Conservation (phyloP, 1,284 basidiomycete species). For the Coriolopsis trogii region DNA sequence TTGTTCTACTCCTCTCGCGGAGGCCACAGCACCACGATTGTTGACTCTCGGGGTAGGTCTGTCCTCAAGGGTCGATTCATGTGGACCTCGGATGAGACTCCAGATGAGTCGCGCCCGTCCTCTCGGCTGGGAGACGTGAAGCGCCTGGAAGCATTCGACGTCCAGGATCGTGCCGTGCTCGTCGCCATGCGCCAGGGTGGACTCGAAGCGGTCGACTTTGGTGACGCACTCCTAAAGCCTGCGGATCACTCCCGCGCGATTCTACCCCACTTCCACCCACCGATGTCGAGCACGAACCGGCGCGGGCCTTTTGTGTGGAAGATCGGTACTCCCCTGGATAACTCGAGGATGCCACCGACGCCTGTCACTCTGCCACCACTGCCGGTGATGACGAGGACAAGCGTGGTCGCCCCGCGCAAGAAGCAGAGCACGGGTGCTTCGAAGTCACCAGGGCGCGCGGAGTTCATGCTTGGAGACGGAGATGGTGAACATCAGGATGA, state of each 20-base stretch:
- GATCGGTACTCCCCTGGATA: conserved; percentile 67
- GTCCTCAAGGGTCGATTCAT: conserved; percentile 78
- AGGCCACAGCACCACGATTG: conserved; percentile 81
- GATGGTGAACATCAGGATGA: conserved; percentile 66
- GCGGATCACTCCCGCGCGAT: conserved; percentile 73
- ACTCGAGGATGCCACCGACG: conserved; percentile 37
- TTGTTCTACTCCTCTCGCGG: conserved; percentile 86
- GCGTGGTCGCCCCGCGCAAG: conserved; percentile 41
- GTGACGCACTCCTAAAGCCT: conserved; percentile 74
- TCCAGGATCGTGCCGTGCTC: conserved; percentile 70
- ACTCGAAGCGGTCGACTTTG: conserved; percentile 74
- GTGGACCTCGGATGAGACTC: conserved; percentile 71
- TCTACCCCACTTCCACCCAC: conserved; percentile 67
- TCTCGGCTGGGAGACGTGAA: conserved; percentile 76
- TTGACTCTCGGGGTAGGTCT: conserved; percentile 79
- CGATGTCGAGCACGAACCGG: conserved; percentile 61
- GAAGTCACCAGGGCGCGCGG: conserved; percentile 52
- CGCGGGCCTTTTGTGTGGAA: conserved; percentile 77
- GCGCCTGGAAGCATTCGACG: conserved; percentile 76
- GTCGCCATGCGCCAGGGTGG: conserved; percentile 84
- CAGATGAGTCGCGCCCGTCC: conserved; percentile 41
- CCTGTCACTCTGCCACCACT: conserved; percentile 38
- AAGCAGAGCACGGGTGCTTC: conserved; percentile 52
- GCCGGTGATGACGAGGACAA: conserved; percentile 28
- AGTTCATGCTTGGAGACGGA: conserved; percentile 51